Percentiles rank a stretch among this genome's conserved stretches.
phyloP scores from a whole-genome alignment of 306 rosid genomes.

The Mucuna pruriens region DNA sequence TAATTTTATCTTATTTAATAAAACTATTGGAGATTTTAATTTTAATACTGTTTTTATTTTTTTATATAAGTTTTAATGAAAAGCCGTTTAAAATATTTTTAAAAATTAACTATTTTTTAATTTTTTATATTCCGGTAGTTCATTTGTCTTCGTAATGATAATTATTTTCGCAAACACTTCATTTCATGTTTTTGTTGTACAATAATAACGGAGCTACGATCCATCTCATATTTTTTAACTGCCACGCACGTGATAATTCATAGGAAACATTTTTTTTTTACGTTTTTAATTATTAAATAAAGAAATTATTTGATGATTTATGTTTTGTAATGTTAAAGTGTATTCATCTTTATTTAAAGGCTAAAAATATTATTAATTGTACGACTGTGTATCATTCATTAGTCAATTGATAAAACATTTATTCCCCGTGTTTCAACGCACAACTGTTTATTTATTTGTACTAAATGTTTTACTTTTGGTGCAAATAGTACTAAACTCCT shows the following conservation, averaged over 20 bases:
- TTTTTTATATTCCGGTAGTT: no score
- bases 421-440: not conserved
- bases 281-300: not conserved
- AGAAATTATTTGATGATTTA: not conserved
- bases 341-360: not conserved
- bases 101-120: no score
- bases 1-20: no score
- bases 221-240: not conserved
- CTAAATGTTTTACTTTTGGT: no score
- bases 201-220: not conserved
- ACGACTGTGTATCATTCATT: not conserved
- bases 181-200: no score
- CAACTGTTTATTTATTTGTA: not conserved
- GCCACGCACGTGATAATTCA: not conserved
- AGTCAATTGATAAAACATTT: not conserved
- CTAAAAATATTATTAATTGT: not conserved
- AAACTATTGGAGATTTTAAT: no score
- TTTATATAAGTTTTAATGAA: no score
- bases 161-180: no score
- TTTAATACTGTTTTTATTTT: no score
- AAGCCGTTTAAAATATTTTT: no score
- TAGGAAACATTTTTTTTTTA: not conserved
- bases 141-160: no score
- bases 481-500: not conserved
- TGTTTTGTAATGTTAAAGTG: not conserved